Percentiles rank a stretch among this genome's conserved stretches.
Evolutionary conservation across 768 basidiomycete genomes (phyloP).

Genomic region (Lentinula boryana): DNA sequence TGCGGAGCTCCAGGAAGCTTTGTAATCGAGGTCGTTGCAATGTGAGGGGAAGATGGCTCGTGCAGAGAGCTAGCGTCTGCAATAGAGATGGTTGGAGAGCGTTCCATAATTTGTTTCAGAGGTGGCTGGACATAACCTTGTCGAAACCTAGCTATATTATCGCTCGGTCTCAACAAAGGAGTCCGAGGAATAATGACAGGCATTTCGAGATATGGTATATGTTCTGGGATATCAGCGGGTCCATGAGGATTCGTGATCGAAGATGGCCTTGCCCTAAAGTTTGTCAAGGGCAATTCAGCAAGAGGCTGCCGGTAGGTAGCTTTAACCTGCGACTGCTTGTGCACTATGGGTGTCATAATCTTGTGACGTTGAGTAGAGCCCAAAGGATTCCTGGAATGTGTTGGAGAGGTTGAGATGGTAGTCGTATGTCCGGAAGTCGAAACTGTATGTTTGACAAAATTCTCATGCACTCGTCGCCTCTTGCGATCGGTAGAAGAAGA

Average conservation of each 20-base stretch:
- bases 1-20: neutral
- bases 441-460: neutral
- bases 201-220: neutral
- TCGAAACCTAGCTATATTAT: neutral
- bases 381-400: neutral
- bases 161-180: neutral
- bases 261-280: neutral
- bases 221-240: neutral
- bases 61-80: neutral
- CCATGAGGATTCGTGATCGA: neutral
- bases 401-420: neutral
- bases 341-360: neutral
- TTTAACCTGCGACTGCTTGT: neutral
- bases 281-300: neutral
- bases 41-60: neutral
- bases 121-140: neutral
- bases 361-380: neutral
- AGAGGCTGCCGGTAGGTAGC: neutral
- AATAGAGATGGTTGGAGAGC: conserved; percentile 1
- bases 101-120: neutral
- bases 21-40: neutral
- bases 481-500: neutral
- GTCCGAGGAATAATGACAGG: neutral
- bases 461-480: neutral
- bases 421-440: neutral